Evolutionary conservation across 1,284 basidiomycete genomes (phyloP).

Genomic region (Ustilago vetiveriae): DNA sequence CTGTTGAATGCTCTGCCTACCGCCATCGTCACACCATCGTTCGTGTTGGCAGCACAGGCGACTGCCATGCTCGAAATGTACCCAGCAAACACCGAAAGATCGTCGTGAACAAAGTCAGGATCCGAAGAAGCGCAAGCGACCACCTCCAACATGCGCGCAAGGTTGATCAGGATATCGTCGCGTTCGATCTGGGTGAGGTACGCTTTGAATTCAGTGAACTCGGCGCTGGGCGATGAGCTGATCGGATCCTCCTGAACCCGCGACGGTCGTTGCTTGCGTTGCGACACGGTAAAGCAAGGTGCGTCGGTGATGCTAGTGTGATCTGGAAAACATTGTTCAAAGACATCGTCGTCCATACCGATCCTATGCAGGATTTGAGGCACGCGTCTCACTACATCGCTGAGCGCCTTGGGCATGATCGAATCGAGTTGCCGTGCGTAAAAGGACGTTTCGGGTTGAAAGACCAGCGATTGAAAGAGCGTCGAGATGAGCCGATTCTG

Average conservation of each 20-base stretch:
- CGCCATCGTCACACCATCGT: slow-evolving; percentile 1
- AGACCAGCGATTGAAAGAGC: slow-evolving; percentile 18
- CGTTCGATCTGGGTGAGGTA: slow-evolving; percentile 34
- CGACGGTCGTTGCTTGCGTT: slow-evolving; percentile 1
- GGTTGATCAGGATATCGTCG: slow-evolving; percentile 23
- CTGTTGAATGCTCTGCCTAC: slow-evolving; percentile 1
- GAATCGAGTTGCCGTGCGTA: slow-evolving; percentile 6
- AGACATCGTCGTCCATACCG: slow-evolving; percentile 16
- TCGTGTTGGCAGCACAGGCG: slow-evolving; percentile 21
- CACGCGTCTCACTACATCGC: slow-evolving; percentile 8
- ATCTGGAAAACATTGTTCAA: slow-evolving; percentile 32
- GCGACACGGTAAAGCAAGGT: slow-evolving; percentile 7
- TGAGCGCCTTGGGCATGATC: slow-evolving; percentile 7
- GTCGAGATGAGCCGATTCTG: slow-evolving; percentile 6
- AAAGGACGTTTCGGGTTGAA: not conserved
- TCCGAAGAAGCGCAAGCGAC: not conserved
- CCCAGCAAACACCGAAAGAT: slow-evolving; percentile 19
- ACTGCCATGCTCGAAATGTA: slow-evolving; percentile 25
- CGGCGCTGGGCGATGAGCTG: slow-evolving; percentile 12
- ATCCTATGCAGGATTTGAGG: slow-evolving; percentile 22
- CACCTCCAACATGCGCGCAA: slow-evolving; percentile 15
- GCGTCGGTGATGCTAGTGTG: slow-evolving; percentile 9
- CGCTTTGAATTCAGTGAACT: slow-evolving; percentile 5
- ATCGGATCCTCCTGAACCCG: not conserved
- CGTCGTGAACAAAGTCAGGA: not conserved